A percentile compares a stretch with the other conserved stretches of the same genome.
phyloP scores from a whole-genome alignment of 371 early-diverging fungal genomes.

The Mortierella polycephala region DNA sequence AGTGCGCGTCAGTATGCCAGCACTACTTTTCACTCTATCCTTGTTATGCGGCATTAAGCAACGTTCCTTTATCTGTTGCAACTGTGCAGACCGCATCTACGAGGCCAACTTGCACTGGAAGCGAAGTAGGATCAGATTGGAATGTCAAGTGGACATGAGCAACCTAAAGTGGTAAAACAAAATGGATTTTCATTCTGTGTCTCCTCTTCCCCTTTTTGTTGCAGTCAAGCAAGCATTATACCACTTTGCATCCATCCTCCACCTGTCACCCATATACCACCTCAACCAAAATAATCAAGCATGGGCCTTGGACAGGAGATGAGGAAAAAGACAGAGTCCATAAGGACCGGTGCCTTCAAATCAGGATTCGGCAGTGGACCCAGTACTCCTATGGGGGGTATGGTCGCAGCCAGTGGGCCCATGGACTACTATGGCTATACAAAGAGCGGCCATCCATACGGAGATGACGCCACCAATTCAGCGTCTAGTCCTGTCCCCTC shows the following conservation, averaged over 20 bases:
- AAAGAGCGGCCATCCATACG: constrained; percentile 6
- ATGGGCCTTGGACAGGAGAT: constrained; percentile 44
- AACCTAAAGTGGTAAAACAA: too few species aligned
- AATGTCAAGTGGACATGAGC: constrained; percentile 10
- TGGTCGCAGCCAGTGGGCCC: constrained; percentile 34
- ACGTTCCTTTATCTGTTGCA: too few species aligned
- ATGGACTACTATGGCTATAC: constrained; percentile 32
- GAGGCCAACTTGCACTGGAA: background rate
- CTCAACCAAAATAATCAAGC: background rate
- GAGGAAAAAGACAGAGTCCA: constrained; percentile 37
- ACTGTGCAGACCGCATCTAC: too few species aligned
- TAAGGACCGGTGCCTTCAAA: constrained; percentile 21
- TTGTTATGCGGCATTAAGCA: too few species aligned
- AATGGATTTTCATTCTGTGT: background rate
- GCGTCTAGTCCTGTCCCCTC: constrained; percentile 28
- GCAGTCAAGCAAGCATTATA: background rate
- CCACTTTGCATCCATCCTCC: background rate
- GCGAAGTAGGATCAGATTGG: constrained; percentile 8
- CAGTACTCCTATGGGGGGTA: constrained; percentile 22
- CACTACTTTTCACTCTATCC: background rate
- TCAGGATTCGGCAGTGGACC: constrained; percentile 17
- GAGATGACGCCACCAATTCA: constrained; percentile 9
- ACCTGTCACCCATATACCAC: background rate
- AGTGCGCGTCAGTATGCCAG: too few species aligned
- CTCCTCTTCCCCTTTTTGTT: background rate